These are phyloP conservation scores for Stephanodiscus minutulus DNA, from an alignment of 108 stramenopile genomes.

Conservation along the genomic window DNA sequence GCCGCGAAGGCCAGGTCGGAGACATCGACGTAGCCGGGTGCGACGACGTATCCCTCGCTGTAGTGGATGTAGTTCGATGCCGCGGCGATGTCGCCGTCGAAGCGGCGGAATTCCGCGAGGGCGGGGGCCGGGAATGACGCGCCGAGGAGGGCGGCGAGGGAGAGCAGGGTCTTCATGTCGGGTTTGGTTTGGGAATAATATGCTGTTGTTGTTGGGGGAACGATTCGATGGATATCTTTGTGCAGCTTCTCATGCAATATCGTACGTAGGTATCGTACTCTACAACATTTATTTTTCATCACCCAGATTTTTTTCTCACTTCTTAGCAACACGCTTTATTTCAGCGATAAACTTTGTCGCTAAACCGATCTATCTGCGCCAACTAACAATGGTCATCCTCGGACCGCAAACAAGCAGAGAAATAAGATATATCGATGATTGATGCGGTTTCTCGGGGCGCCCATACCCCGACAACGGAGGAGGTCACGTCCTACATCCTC, in stretches of 20 bases:
- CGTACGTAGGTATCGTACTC: no score
- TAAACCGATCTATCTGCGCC: no score
- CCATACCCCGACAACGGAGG: no score
- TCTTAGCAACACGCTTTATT: no score
- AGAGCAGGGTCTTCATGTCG: constrained; percentile 1
- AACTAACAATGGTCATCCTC: no score
- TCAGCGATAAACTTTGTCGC: no score
- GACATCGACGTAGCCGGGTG: constrained; percentile 82
- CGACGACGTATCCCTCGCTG: constrained; percentile 71
- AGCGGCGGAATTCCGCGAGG: constrained; percentile 39
- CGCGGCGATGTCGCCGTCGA: constrained; percentile 45
- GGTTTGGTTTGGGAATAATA: no score
- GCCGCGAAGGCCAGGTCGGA: constrained; percentile 52
- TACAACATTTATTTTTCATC: no score
- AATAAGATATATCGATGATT: no score
- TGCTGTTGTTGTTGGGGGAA: background rate
- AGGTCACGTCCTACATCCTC: constrained; percentile 39
- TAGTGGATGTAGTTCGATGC: constrained; percentile 67
- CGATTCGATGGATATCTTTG: background rate
- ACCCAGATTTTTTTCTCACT: no score
- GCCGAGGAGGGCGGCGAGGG: constrained; percentile 2
- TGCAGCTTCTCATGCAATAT: background rate
- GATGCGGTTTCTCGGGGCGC: no score
- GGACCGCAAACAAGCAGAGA: background rate
- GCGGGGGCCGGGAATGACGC: background rate